Percentiles rank a stretch among this genome's conserved stretches.
Conservation (phyloP, 78 protist species). For the Pelomyxa schiedti region DNA sequence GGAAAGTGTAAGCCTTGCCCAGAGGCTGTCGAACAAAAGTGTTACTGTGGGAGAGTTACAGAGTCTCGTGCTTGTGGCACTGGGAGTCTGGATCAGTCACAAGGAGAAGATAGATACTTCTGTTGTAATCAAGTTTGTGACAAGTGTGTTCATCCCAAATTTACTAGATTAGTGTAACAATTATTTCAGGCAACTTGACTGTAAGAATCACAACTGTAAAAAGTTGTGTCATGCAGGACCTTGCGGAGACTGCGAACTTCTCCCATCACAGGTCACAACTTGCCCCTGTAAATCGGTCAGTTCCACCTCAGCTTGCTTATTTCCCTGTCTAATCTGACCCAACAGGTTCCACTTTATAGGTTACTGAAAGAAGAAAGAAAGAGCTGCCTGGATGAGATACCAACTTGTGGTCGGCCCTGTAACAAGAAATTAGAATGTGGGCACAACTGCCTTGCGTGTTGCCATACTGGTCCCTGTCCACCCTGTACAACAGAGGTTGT, state of each 20-base stretch:
- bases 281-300: constrained; percentile 7
- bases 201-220: constrained; percentile 5
- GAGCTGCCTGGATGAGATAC: constrained; percentile 37
- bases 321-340: neutral
- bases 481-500: too few relatives aligned
- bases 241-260: constrained; percentile 25
- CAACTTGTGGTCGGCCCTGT: constrained; percentile 30
- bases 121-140: constrained; percentile 13
- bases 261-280: neutral
- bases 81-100: constrained; percentile 1
- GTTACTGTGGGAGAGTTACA: constrained; percentile 33
- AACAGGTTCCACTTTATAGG: neutral
- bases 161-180: constrained; percentile 2
- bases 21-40: constrained; percentile 18
- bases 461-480: constrained; percentile 44
- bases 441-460: constrained; percentile 27
- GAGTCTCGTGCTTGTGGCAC: constrained; percentile 25
- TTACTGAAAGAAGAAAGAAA: neutral
- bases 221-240: constrained; percentile 38
- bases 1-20: neutral
- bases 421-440: constrained; percentile 18
- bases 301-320: neutral
- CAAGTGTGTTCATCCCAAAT: constrained; percentile 14
- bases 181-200: neutral
- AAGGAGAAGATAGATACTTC: constrained; percentile 5